Base-by-base conservation (phyloP, 2,329 filamentous ascomycete species). In the Anisogramma anomala region DNA sequence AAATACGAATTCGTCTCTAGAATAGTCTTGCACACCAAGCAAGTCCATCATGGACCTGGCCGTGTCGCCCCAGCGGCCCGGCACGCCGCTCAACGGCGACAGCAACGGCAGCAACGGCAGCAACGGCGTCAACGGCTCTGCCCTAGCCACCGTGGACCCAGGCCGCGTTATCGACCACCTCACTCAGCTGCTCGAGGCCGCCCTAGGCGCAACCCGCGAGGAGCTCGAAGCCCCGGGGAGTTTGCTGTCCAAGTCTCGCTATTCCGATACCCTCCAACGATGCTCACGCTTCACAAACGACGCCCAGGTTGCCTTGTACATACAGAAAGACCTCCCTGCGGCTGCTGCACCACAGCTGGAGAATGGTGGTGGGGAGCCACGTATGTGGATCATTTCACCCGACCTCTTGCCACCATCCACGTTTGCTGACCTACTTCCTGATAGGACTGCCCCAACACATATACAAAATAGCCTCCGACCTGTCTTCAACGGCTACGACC, bases 251-350 rank as follows among this genome's bases (percentile, higher is more conserved):
- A 71, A 79, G 54, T 63, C 70, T 43, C 76, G 72, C 51, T 74
- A 85, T 51, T 66, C 71, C 40, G 89, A 96, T 53, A 95, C 91
- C 6, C 66, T 94, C 42, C 79, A 87, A 58, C 77, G 86, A 66
- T 95, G 89, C 62, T 78, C 79, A 51, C 82, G 88, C 54, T 96
- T 96, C 63, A 87, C 87, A 44, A 78, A 79, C 47, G 93, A 98
- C 63, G 72, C 82, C 44, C 86, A 94, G 64, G 79, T 82, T 48
- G 86, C 83, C 41, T 69, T 98, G 49, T 96, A 96, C 63, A 81
- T 95, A 49, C 83, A 91, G 58, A 94, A 95, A 64, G 85, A 89
- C 57, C 58, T 80, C 49, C 64, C 73, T 39, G 22, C 22, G 6
- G 66, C 71, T 49, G 66, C 71, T 49, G 68, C 69, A 10, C 67